These are phyloP conservation scores for Cercophora scortea DNA, from an alignment of 495 filamentous ascomycete genomes.

Conservation along the genomic window DNA sequence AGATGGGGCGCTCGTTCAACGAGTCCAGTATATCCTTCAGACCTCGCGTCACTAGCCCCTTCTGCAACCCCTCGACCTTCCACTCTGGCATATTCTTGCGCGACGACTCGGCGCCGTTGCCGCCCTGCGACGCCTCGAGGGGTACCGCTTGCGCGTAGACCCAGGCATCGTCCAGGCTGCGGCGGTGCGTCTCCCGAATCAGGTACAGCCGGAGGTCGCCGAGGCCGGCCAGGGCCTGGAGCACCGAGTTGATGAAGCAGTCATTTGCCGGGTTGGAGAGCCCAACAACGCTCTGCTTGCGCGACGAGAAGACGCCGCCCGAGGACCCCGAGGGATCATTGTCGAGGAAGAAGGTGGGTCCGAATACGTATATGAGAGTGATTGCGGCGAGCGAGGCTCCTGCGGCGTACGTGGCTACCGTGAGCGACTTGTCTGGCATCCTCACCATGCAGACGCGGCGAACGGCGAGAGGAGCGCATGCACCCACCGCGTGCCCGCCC, in stretches of 20 bases:
- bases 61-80: conserved; percentile 68
- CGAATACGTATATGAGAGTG: conserved; percentile 93
- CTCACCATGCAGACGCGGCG: neutral
- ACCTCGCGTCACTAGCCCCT: conserved; percentile 74
- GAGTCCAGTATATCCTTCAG: conserved; percentile 87
- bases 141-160: conserved; percentile 57
- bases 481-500: no score
- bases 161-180: conserved; percentile 63
- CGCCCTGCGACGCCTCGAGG: conserved; percentile 19
- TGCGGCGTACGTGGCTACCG: conserved; percentile 86
- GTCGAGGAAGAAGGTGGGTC: conserved; percentile 89
- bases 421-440: conserved; percentile 84
- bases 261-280: conserved; percentile 91
- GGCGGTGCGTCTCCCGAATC: conserved; percentile 78
- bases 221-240: conserved; percentile 93
- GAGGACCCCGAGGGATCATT: conserved; percentile 46
- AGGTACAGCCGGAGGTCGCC: conserved; percentile 84
- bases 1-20: conserved; percentile 91
- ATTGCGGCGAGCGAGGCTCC: conserved; percentile 95
- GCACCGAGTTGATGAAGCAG: conserved; percentile 97
- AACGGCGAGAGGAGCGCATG: no score
- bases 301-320: conserved; percentile 34
- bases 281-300: conserved; percentile 86
- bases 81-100: conserved; percentile 46
- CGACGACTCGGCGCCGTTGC: conserved; percentile 12